phyloP scores from a whole-genome alignment of 192 early-diverging fungal species.

The Coemansia umbellata region DNA sequence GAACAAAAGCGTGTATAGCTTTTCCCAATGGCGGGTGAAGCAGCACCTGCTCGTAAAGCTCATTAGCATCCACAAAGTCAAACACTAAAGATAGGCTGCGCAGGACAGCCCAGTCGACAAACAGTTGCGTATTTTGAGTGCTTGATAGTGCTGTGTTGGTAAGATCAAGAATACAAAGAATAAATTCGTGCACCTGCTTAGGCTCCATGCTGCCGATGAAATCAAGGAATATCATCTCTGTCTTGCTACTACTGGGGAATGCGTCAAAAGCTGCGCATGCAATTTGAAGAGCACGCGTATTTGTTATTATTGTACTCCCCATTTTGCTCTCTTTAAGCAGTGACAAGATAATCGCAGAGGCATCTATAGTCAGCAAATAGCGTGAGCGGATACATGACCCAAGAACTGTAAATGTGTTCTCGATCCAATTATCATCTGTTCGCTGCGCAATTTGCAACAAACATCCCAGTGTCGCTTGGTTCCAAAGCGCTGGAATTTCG shows the following conservation, averaged over 20 bases:
- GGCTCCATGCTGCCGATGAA: conserved; percentile 11
- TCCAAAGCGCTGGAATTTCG: conserved; percentile 34
- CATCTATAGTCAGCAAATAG: conserved; percentile 23
- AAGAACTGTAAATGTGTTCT: conserved; percentile 17
- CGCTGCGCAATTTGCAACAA: conserved; percentile 2
- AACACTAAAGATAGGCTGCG: conserved; percentile 30
- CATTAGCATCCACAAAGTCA: conserved; percentile 24
- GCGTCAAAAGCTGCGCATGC: conserved; percentile 26
- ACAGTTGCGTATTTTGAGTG: conserved; percentile 3
- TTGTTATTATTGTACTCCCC: neutral
- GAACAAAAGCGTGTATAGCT: conserved; percentile 31
- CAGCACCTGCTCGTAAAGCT: conserved; percentile 28
- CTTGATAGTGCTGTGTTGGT: conserved; percentile 1
- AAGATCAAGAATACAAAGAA: conserved; percentile 21
- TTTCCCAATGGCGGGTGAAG: conserved; percentile 23
- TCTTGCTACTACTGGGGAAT: conserved; percentile 1
- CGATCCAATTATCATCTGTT: conserved; percentile 6
- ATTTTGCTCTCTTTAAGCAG: conserved; percentile 2
- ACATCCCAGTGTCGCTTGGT: conserved; percentile 19
- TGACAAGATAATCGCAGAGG: neutral
- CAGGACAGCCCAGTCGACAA: conserved; percentile 24
- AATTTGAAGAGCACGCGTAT: conserved; percentile 5
- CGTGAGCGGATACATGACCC: conserved; percentile 28
- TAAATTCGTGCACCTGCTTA: conserved; percentile 6
- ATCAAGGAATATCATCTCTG: conserved; percentile 1